phyloP scores from a whole-genome alignment of 441 rosid genomes.

The Euphorbia neoarborescens region DNA sequence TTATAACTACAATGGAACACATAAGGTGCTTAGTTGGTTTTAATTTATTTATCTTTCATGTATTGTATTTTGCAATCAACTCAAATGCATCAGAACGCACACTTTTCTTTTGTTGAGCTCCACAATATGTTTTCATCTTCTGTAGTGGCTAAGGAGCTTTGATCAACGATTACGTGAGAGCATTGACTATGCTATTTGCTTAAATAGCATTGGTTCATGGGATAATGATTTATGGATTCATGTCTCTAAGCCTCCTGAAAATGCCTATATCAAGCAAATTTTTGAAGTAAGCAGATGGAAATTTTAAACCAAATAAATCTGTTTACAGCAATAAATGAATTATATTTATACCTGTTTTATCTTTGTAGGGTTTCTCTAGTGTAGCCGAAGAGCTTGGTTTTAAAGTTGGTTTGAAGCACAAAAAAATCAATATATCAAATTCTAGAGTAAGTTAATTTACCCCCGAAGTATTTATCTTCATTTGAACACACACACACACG shows the following conservation, averaged over 20 bases:
- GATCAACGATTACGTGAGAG: slow-evolving; percentile 95
- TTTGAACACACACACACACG: too few species aligned
- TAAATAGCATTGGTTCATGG: slow-evolving; percentile 88
- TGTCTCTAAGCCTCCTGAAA: slow-evolving; percentile 94
- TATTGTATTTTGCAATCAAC: background rate
- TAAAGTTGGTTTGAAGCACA: slow-evolving; percentile 77
- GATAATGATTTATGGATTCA: slow-evolving; percentile 61
- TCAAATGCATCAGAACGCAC: background rate
- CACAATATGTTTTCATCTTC: slow-evolving; percentile 18
- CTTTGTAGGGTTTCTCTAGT: slow-evolving; percentile 62
- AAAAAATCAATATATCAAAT: slow-evolving; percentile 90
- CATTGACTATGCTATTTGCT: slow-evolving; percentile 93
- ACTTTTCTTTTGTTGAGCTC: slow-evolving; percentile 4
- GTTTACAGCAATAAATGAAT: slow-evolving; percentile 14
- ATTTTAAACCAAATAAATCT: background rate
- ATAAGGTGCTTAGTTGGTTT: slow-evolving; percentile 50
- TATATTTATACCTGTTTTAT: slow-evolving; percentile 20
- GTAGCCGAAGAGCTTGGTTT: slow-evolving; percentile 74
- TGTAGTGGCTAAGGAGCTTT: slow-evolving; percentile 94
- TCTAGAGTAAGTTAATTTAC: slow-evolving; percentile 66
- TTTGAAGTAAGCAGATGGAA: slow-evolving; percentile 53
- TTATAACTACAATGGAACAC: slow-evolving; percentile 89
- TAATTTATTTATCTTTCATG: slow-evolving; percentile 2
- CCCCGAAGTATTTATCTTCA: background rate
- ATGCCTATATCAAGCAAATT: slow-evolving; percentile 79